Conservation (phyloP, 2,329 filamentous ascomycete species). For the Talaromyces piceae region DNA sequence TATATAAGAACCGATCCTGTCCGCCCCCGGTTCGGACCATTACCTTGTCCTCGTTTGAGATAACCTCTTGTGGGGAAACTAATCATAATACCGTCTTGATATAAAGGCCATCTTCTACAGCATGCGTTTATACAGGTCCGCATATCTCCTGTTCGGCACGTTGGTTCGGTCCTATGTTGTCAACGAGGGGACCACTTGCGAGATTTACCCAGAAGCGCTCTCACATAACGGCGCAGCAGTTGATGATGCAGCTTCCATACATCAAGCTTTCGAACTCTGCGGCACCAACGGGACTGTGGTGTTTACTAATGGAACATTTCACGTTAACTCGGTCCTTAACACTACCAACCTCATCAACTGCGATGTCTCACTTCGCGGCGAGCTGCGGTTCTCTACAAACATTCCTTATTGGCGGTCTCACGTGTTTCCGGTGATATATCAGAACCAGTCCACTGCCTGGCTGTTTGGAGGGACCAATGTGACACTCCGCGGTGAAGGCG, state of each 20-base stretch:
- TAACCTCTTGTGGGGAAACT: not conserved
- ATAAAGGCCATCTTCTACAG: not conserved
- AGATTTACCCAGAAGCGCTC: constrained; percentile 17
- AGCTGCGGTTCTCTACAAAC: constrained; percentile 35
- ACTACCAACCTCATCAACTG: constrained; percentile 21
- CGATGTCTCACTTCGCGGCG: constrained; percentile 21
- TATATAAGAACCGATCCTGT: not conserved
- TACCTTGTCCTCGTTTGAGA: too few relatives aligned
- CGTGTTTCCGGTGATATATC: constrained; percentile 46
- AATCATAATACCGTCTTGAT: not conserved
- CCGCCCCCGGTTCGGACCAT: not conserved
- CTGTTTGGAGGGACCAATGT: constrained; percentile 49
- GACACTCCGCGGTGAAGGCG: constrained; percentile 44
- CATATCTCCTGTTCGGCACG: not conserved
- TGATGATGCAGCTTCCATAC: constrained; percentile 18
- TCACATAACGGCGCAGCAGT: constrained; percentile 14
- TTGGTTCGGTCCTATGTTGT: constrained; percentile 13
- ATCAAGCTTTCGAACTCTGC: constrained; percentile 23
- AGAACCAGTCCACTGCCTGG: constrained; percentile 51
- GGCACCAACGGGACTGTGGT: constrained; percentile 21
- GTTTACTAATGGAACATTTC: constrained; percentile 20
- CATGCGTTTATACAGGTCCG: not conserved
- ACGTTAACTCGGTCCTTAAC: constrained; percentile 17
- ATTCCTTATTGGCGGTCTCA: constrained; percentile 48
- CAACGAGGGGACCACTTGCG: constrained; percentile 14